These are phyloP conservation scores for Blastobotrys peoriensis DNA, from an alignment of 805 yeast genomes.

Conservation along the genomic window DNA sequence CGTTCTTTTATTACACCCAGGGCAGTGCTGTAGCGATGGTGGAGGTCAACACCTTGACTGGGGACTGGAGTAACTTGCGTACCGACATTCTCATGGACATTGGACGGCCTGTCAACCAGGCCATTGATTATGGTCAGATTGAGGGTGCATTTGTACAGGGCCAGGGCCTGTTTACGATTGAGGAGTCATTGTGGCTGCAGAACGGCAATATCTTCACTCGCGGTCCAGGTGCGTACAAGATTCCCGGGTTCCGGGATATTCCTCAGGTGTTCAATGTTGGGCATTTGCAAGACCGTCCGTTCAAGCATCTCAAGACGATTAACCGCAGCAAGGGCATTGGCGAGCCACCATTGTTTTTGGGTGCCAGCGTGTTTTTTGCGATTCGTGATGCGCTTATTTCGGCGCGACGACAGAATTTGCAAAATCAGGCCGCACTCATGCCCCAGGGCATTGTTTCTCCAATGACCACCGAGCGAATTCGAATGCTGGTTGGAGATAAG, in stretches of 20 bases:
- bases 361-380: constrained; percentile 40
- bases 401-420: constrained; percentile 33
- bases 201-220: constrained; percentile 39
- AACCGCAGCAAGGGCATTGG: constrained; percentile 44
- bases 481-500: constrained; percentile 36
- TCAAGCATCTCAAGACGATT: constrained; percentile 39
- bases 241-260: constrained; percentile 44
- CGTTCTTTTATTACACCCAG: constrained; percentile 43
- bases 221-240: constrained; percentile 46
- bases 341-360: constrained; percentile 46
- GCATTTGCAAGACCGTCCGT: constrained; percentile 37
- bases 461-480: constrained; percentile 40
- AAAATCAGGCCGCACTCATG: constrained; percentile 15
- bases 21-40: constrained; percentile 40
- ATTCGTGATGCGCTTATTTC: constrained; percentile 37
- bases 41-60: constrained; percentile 43
- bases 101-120: constrained; percentile 44
- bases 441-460: constrained; percentile 31
- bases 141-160: constrained; percentile 49
- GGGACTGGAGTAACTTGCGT: constrained; percentile 41
- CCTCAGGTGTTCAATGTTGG: constrained; percentile 42
- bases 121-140: constrained; percentile 46
- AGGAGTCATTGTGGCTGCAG: constrained; percentile 42
- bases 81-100: constrained; percentile 44
- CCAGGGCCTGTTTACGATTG: constrained; percentile 44